A percentile compares a stretch with the other conserved stretches of the same genome.
These are phyloP conservation scores for Fusarium sp. DNA, from an alignment of 2,329 filamentous ascomycete species.

Conservation along the genomic window DNA sequence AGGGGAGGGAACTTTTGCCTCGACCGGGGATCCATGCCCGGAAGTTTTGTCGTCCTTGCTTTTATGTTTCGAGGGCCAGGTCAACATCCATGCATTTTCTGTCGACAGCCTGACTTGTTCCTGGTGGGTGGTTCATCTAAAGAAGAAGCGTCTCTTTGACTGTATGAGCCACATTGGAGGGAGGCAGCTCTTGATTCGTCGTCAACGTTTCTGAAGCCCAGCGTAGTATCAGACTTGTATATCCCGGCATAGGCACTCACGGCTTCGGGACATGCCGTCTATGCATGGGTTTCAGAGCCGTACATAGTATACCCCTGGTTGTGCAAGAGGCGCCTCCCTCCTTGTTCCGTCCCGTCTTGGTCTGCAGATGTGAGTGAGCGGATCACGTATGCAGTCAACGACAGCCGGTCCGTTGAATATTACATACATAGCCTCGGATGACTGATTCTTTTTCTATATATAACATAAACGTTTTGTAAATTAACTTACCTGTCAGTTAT, in stretches of 20 bases:
- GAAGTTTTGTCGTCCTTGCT: not conserved
- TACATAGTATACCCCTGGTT: conserved; percentile 3
- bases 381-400: conserved; percentile 32
- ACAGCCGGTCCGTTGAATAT: not conserved
- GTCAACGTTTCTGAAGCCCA: conserved; percentile 3
- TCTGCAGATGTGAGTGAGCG: conserved; percentile 33
- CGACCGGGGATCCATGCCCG: conserved; percentile 1
- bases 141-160: not conserved
- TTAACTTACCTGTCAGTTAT: not conserved
- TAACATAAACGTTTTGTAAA: not conserved
- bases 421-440: not conserved
- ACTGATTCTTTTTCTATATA: not conserved
- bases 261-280: conserved; percentile 33
- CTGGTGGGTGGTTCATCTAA: not conserved
- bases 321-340: not conserved
- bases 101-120: not conserved
- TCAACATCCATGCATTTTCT: not conserved
- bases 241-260: not conserved
- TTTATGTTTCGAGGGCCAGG: not conserved
- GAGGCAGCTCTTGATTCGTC: not conserved
- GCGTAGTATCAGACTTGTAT: conserved; percentile 17
- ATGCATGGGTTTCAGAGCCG: conserved; percentile 17
- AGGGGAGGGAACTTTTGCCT: conserved; percentile 1
- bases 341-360: conserved; percentile 3
- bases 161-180: not conserved